Base-by-base conservation (phyloP, 2,329 filamentous ascomycete species). In the Macrophomina tecta region DNA sequence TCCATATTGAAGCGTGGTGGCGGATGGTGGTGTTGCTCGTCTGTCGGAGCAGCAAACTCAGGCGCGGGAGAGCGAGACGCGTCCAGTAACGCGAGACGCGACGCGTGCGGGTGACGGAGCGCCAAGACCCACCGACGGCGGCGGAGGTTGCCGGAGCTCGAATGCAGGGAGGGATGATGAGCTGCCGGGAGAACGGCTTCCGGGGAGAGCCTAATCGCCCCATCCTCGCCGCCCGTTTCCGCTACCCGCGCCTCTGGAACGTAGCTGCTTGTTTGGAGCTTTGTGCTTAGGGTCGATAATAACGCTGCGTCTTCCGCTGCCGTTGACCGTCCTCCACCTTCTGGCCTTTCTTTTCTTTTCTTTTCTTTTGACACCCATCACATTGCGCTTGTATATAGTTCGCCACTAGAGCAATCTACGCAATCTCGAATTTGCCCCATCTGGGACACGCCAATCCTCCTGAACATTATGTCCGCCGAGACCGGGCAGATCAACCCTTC, bases 1-100 rank as follows among this genome's bases (percentile, higher is more conserved):
- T 83, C 81, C 85, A 86, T 87, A 42, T 52, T 72, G 67, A 46
- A 51, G 30, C n/a, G 46, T n/a, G 40, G 60, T 18, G 18, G 55
- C 45, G 65, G 51, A 36, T 56, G 48, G 53, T 42, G 58, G 53
- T 36, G 65, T 61, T 55, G 48, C 12, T 36, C 34, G 48, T 14
- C 34, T 32, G 53, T 9, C 32, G 58, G 40, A 58, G 64, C 51
- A 65, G 36, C 48, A 42, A 53, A 49, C 58, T 49, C 45, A 14
- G 34, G 23, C 28, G 23, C 12, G n/a, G 30, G 23, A 16, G 58
- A 48, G 58, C 36, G 62, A 55, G 40, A 51, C 63, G 63, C 38
- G 49, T 2, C 7, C 8, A 38, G 42, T 36, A 60, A 67, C 66
- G 66, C 66, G 65, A 67, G 63, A 69, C 73, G 74, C 72, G 74